phyloP scores from a whole-genome alignment of 192 early-diverging fungal genomes.

The Coemansia sp. region DNA sequence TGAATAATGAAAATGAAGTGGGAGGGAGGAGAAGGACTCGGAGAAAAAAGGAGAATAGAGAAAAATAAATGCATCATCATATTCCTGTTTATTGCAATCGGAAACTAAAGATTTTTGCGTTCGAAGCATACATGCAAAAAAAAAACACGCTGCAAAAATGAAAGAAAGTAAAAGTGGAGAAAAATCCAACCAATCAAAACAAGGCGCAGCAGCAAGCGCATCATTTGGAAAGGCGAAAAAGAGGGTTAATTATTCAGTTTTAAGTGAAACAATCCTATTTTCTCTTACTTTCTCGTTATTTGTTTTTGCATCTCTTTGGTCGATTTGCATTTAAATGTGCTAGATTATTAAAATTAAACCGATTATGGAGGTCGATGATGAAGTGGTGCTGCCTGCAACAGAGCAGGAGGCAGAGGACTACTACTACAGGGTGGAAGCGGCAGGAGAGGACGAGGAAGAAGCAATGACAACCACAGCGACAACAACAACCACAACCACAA shows the following conservation, averaged over 20 bases:
- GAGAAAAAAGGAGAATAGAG: no score
- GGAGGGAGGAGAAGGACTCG: no score
- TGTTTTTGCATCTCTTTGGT: neutral
- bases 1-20: no score
- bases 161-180: neutral
- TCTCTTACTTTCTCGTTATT: neutral
- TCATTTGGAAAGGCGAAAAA: no score
- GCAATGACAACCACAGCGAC: conserved; percentile 5
- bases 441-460: neutral
- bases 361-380: conserved; percentile 20
- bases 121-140: no score
- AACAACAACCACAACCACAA: conserved; percentile 12
- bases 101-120: no score
- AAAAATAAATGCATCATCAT: no score
- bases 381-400: conserved; percentile 3
- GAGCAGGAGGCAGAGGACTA: neutral
- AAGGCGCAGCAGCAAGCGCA: neutral
- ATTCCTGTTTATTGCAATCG: no score
- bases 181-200: neutral
- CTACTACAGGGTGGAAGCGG: no score
- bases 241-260: no score
- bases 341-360: neutral
- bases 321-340: neutral
- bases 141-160: neutral
- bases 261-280: no score